Base-by-base conservation (phyloP, 805 yeast species). In the Lachancea lanzarotensis region DNA sequence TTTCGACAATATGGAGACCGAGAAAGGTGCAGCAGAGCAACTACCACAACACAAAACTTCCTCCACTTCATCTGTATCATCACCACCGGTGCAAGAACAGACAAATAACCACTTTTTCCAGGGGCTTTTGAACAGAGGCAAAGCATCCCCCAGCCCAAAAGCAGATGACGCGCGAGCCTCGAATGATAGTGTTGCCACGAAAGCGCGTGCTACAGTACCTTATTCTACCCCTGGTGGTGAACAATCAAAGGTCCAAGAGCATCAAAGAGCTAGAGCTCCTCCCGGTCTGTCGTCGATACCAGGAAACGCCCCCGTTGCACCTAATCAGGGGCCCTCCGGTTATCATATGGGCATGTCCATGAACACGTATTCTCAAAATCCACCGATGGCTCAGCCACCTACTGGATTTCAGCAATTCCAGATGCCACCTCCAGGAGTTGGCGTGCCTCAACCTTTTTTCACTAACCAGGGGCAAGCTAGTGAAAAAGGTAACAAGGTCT, bases 41-140 rank as follows among this genome's bases (percentile, higher is more conserved):
- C 13, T 19, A 25, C 31, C 39, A 22, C 39, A 36, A 30, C 38
- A 30, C 17, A 31, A 34, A 12, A 15, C 38, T 10, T 34, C 46
- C 13, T 37, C 42, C 16, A 26, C 31, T 19, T 9, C 41, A 7
- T 25, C 20, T 19, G 34, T 34, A 12, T 8, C 25, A 32, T 17
- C 27, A n/a, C 31, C 36, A 34, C 50, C 41, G 38, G 46, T 34
- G 40, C 49, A 45, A 29, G 45, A 42, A 29, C 55, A 51, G 43
- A 50, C 55, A 8, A 62, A 56, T 43, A 52, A 49, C 38, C 44
- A 53, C n/a, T 62, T 62, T 42, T 62, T 62, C 47, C 65, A 60
- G 45, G 57, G 55, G 17, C 45, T 62, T 31, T 51, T 62, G 29
- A 60, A 57, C 35, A 62, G 54, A 42, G 60, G 57, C 35, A 61